Evolutionary conservation across 2,329 filamentous ascomycete species (phyloP).

Genomic region (Ophiognomonia clavigignenti-juglandacearum): DNA sequence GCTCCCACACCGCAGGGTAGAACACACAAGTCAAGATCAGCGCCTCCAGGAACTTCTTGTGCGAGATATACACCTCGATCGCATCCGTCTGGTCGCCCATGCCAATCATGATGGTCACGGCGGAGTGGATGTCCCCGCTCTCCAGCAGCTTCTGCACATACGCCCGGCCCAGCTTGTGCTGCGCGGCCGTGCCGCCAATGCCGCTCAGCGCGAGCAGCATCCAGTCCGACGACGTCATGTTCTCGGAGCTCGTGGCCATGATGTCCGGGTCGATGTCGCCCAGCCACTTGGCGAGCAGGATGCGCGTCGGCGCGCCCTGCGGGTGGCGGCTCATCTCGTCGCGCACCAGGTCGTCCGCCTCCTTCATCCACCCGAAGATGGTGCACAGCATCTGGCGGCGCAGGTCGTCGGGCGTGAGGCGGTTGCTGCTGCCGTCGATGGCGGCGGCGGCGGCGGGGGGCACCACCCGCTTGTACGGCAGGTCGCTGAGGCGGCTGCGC

Average conservation of each 20-base stretch:
- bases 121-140: constrained; percentile 84
- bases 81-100: constrained; percentile 91
- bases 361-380: constrained; percentile 92
- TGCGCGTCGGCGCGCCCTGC: constrained; percentile 67
- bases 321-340: constrained; percentile 79
- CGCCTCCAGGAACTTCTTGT: constrained; percentile 88
- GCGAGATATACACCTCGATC: constrained; percentile 92
- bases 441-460: constrained; percentile 50
- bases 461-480: constrained; percentile 71
- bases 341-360: constrained; percentile 73
- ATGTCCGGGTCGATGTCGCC: constrained; percentile 78
- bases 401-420: constrained; percentile 71
- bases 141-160: constrained; percentile 89
- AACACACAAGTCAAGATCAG: constrained; percentile 80
- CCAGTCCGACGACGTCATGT: constrained; percentile 94
- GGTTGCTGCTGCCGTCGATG: constrained; percentile 52
- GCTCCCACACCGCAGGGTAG: constrained; percentile 83
- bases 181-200: constrained; percentile 71
- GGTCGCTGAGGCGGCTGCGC: constrained; percentile 72
- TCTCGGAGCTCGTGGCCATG: constrained; percentile 73
- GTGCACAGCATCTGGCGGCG: constrained; percentile 86
- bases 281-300: constrained; percentile 88
- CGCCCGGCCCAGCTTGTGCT: constrained; percentile 84
- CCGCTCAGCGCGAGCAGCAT: constrained; percentile 90
- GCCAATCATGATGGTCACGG: constrained; percentile 86